Base-by-base conservation (phyloP, 805 yeast species). In the Limtongozyma cylindracea region DNA sequence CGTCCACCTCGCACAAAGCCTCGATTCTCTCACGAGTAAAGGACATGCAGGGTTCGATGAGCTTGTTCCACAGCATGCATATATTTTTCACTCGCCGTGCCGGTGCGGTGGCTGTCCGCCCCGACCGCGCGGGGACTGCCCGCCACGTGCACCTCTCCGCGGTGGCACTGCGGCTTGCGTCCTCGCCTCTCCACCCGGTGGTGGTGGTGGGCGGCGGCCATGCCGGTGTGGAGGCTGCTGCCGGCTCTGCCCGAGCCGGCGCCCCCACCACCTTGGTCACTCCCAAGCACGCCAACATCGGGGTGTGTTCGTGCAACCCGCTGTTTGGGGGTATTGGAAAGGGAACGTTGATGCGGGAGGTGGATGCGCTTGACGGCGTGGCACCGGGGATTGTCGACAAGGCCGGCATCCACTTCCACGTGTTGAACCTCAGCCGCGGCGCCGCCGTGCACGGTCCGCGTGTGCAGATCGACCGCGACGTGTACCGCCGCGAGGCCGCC, bases 361-460 rank as follows among this genome's bases (percentile, higher is more conserved):
- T 88, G 9, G 99, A 88, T 49, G 96, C 99, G 0, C 47, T 88
- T 20, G 99, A 84, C 41, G 99, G 99, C 6, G 73, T 84, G 1
- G 66, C 91, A 4, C 67, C 82, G 0, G 52, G 61, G 26, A 64
- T 88, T n/a, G 80, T 88, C 2, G 99, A 88, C 45, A 52, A 58
- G 33, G 91, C 96, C 0, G 98, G 96, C 1, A 73, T 82, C 15
- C 93, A 82, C 40, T 88, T 69, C 45, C 78, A 77, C 35, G 67
- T 77, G 28, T 51, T 88, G 29, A 88, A 88, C 40, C 55, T 69
- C 20, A 71, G 91, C 2, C 61, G 78, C 30, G 98, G 98, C 3
- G 74, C 91, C 0, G 98, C 98, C 0, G 96, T 84, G 2, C 91
- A 95, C 77, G 96, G 98, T 0, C 95, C 94, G 6, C 48, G 99